phyloP scores from a whole-genome alignment of 176 grass and related monocot genomes.

The Thalia dealbata region DNA sequence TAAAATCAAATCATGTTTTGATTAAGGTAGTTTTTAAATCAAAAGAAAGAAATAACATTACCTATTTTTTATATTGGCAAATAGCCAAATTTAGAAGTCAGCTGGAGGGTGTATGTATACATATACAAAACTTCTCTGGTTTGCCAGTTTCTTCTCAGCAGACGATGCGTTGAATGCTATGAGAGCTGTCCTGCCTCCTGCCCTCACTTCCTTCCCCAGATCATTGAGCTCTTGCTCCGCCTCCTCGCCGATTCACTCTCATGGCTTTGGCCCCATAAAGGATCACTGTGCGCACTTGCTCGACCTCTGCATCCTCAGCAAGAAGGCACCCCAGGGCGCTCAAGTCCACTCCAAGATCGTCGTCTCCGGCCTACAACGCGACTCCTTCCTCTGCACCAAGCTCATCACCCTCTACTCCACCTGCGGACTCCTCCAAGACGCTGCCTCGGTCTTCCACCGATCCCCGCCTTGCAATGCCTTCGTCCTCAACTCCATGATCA shows the following conservation, averaged over 20 bases:
- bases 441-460: background rate
- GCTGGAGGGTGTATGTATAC: no score
- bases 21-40: no score
- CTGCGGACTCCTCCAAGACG: background rate
- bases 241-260: background rate
- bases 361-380: slow-evolving; percentile 1
- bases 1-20: no score
- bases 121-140: no score
- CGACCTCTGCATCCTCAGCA: slow-evolving; percentile 14
- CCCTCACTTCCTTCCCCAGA: background rate
- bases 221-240: background rate
- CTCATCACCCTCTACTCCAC: slow-evolving; percentile 20
- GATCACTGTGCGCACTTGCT: slow-evolving; percentile 5
- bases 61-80: no score
- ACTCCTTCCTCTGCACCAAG: slow-evolving; percentile 18
- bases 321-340: background rate
- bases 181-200: background rate
- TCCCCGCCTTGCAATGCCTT: slow-evolving; percentile 8
- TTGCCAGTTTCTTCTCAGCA: no score
- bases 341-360: slow-evolving; percentile 15
- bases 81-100: no score
- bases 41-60: no score
- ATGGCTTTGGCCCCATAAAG: background rate
- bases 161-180: no score
- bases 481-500: slow-evolving; percentile 22